phyloP scores from a whole-genome alignment of 2,329 filamentous ascomycete genomes.

The Nannizziopsis barbatae region DNA sequence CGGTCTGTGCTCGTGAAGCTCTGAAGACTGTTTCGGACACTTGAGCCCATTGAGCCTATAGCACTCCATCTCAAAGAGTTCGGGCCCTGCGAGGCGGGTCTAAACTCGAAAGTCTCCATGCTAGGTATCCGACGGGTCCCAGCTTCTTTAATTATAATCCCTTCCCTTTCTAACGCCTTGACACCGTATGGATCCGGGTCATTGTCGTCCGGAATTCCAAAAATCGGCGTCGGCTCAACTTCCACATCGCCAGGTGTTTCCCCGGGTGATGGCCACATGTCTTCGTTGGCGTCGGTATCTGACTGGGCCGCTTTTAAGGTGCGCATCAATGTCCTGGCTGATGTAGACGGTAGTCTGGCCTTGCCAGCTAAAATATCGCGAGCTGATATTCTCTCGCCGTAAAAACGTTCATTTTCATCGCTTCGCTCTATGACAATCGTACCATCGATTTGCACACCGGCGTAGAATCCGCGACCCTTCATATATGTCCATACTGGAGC shows the following conservation, averaged over 20 bases:
- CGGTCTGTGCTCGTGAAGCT: conserved; percentile 50
- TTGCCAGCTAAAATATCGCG: conserved; percentile 54
- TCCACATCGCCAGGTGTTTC: conserved; percentile 68
- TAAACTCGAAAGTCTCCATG: conserved; percentile 74
- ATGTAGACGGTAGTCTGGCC: conserved; percentile 44
- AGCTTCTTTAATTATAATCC: conserved; percentile 82
- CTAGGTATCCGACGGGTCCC: conserved; percentile 61
- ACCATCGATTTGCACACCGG: conserved; percentile 74
- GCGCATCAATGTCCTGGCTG: conserved; percentile 56
- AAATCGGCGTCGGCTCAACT: conserved; percentile 43
- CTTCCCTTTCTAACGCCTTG: conserved; percentile 78
- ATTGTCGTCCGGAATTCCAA: conserved; percentile 66
- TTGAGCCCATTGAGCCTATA: conserved; percentile 51
- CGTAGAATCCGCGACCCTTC: conserved; percentile 81
- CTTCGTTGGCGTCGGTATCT: conserved; percentile 60
- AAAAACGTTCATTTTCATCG: conserved; percentile 83
- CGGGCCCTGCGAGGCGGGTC: conserved; percentile 64
- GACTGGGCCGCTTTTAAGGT: conserved; percentile 84
- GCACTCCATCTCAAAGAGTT: conserved; percentile 53
- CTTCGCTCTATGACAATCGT: conserved; percentile 74
- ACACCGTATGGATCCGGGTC: conserved; percentile 92
- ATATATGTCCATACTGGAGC: conserved; percentile 74
- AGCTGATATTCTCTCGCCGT: conserved; percentile 54
- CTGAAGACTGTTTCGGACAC: conserved; percentile 58
- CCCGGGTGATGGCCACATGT: conserved; percentile 52